These are phyloP conservation scores for Pyrenophora graminea DNA, from an alignment of 2,329 filamentous ascomycete species.

Conservation along the genomic window DNA sequence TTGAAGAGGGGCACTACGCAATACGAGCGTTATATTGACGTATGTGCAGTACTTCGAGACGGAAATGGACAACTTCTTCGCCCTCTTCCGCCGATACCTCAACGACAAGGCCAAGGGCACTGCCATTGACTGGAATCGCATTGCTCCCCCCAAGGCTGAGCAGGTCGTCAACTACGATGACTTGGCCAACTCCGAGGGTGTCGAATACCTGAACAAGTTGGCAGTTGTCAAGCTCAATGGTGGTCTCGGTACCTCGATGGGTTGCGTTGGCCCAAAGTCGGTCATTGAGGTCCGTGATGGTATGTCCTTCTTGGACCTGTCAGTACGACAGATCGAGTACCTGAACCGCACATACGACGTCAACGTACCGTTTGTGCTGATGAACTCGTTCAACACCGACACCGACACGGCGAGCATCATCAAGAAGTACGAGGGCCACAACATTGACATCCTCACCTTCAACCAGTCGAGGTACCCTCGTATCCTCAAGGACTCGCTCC, in stretches of 20 bases:
- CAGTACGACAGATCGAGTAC: conserved; percentile 98
- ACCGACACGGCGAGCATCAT: conserved; percentile 98
- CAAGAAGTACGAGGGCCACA: conserved; percentile 99
- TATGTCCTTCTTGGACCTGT: conserved; percentile 99
- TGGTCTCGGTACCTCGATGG: conserved; percentile 99
- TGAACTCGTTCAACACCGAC: conserved; percentile 99
- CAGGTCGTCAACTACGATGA: conserved; percentile 96
- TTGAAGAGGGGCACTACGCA: conserved; percentile 17
- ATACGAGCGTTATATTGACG: conserved; percentile 23
- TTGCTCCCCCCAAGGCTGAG: conserved; percentile 86
- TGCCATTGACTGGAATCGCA: conserved; percentile 93
- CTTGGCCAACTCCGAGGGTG: conserved; percentile 84
- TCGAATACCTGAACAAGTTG: conserved; percentile 94
- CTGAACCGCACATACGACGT: conserved; percentile 97
- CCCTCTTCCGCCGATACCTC: conserved; percentile 95
- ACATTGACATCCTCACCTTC: conserved; percentile 99
- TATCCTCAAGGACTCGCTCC: conserved; percentile 96
- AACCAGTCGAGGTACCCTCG: conserved; percentile 99
- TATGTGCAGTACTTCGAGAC: conserved; percentile 81
- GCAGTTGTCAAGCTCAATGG: conserved; percentile 99
- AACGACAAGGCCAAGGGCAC: conserved; percentile 99
- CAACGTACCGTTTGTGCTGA: conserved; percentile 97
- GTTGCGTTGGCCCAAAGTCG: conserved; percentile 98
- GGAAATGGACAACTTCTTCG: conserved; percentile 99
- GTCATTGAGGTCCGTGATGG: conserved; percentile 99